Base-by-base conservation (phyloP, 306 rosid genomes). In the Abrus precatorius region DNA sequence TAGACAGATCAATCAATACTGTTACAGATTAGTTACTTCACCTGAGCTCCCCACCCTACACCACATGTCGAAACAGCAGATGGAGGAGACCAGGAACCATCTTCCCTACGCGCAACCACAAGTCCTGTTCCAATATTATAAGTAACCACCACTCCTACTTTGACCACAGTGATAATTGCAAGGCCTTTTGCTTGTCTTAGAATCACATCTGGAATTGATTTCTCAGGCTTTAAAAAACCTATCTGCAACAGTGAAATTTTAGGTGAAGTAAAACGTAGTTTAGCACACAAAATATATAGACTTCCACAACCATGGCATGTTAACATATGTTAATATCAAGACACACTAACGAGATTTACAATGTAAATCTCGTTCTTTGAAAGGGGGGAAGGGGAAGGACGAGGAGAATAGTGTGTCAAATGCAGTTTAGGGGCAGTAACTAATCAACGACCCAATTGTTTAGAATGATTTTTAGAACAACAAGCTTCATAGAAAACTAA, bases 11-110 rank as follows among this genome's bases (percentile, higher is more conserved):
- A 48, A 40, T 30, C 44, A 45, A 71, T 45, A 69, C 44, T 38
- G 6, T 69, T 13, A 45, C 28, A 78, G 75, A 82, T 27, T 67
- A 63, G 83, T 74, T 32, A 78, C 45, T 77, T 77, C 78, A 95
- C 99, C 97, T 96, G 99, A 75, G 97, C 91, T 36, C 99, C 99
- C 99, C 99, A 96, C 13, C 99, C 99, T 52, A 81, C 52, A 82
- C 99, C 99, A 59, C 89, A 87, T 41, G 99, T 88, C 34, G 97
- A 93, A 77, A 92, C 85, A 72, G 99, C 97, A 72, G 99, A 96
- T 72, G 99, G 98, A 11, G 99, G 92, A 80, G 99, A 96, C 99
- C 99, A 93, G 29, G 98, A 92, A 63, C 97, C 99, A 87, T 96
- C 99, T 77, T 89, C 98, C 72, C 90, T 92, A 38, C 94, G 97